phyloP scores from a whole-genome alignment of 2,329 filamentous ascomycete species.

The Fusarium liriodendri region DNA sequence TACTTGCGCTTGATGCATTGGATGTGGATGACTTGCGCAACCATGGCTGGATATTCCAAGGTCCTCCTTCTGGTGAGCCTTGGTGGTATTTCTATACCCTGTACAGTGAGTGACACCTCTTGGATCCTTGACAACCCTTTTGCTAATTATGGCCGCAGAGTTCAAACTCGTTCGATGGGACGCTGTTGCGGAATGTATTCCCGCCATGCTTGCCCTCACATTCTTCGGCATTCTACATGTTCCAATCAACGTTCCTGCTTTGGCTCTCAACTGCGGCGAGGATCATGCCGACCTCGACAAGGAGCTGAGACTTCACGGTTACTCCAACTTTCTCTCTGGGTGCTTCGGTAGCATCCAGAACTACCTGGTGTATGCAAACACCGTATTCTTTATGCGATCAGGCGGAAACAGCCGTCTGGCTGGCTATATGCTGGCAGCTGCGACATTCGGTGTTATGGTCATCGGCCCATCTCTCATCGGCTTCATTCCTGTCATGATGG shows the following conservation, averaged over 20 bases:
- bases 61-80: slow-evolving; percentile 84
- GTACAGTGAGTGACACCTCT: slow-evolving; percentile 73
- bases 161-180: slow-evolving; percentile 85
- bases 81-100: slow-evolving; percentile 99
- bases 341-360: slow-evolving; percentile 91
- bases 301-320: slow-evolving; percentile 90
- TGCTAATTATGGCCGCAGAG: slow-evolving; percentile 61
- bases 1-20: slow-evolving; percentile 75
- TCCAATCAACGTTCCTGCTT: slow-evolving; percentile 95
- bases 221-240: slow-evolving; percentile 98
- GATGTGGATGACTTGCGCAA: slow-evolving; percentile 74
- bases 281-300: slow-evolving; percentile 92
- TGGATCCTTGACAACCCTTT: too few species aligned
- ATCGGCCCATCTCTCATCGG: slow-evolving; percentile 90
- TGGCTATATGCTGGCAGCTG: slow-evolving; percentile 83
- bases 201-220: slow-evolving; percentile 95
- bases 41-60: slow-evolving; percentile 91
- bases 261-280: slow-evolving; percentile 90
- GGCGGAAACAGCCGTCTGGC: slow-evolving; percentile 89
- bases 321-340: slow-evolving; percentile 92
- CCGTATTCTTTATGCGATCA: slow-evolving; percentile 93
- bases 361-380: slow-evolving; percentile 98
- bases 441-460: slow-evolving; percentile 85
- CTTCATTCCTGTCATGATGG: slow-evolving; percentile 96
- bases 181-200: slow-evolving; percentile 84